Conservation (phyloP, 2,329 filamentous ascomycete genomes). For the Clarireedia homoeocarpa region DNA sequence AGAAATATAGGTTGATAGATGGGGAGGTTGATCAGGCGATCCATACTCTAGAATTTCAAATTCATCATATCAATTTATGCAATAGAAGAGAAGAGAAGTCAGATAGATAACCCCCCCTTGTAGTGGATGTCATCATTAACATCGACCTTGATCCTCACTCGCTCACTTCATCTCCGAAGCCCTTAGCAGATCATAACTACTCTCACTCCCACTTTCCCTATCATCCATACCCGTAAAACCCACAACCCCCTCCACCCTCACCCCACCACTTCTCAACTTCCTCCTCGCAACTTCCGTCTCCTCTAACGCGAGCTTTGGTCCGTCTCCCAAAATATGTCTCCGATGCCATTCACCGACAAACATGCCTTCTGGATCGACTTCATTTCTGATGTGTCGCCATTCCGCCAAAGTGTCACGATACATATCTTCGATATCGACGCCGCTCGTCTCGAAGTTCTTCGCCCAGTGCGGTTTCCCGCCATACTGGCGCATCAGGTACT, state of each 20-base stretch:
- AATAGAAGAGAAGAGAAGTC: too few relatives aligned
- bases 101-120: not conserved
- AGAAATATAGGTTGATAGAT: too few relatives aligned
- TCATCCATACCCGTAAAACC: slow-evolving; percentile 12
- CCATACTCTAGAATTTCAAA: not conserved
- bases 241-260: slow-evolving; percentile 18
- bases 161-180: slow-evolving; percentile 14
- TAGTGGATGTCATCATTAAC: not conserved
- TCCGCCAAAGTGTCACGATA: slow-evolving; percentile 60
- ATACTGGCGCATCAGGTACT: slow-evolving; percentile 82
- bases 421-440: slow-evolving; percentile 53
- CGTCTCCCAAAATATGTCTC: slow-evolving; percentile 48
- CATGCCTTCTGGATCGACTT: slow-evolving; percentile 73
- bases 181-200: slow-evolving; percentile 25
- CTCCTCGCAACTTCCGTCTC: slow-evolving; percentile 23
- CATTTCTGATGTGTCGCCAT: slow-evolving; percentile 61
- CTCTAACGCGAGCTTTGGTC: slow-evolving; percentile 22
- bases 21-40: not conserved
- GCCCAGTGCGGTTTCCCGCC: slow-evolving; percentile 84
- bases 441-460: slow-evolving; percentile 70
- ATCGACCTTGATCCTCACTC: not conserved
- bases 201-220: slow-evolving; percentile 13
- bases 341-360: slow-evolving; percentile 90
- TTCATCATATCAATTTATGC: not conserved
- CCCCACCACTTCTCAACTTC: slow-evolving; percentile 21